phyloP scores from a whole-genome alignment of 768 basidiomycete genomes.

The Kwoniella pini region DNA sequence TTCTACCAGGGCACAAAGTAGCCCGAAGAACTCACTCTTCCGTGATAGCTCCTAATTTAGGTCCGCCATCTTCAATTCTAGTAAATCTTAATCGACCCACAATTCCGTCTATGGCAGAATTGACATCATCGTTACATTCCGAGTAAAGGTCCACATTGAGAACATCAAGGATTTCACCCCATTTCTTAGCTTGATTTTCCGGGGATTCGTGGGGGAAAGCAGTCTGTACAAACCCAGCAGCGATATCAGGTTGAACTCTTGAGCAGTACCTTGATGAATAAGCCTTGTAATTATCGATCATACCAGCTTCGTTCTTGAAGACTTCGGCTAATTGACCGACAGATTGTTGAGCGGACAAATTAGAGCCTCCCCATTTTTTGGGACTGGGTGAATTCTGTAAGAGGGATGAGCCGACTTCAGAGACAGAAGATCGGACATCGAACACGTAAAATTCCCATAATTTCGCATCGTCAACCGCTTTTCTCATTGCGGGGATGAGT shows the following conservation, averaged over 20 bases:
- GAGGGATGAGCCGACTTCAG: constrained; percentile 59
- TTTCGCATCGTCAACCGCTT: constrained; percentile 65
- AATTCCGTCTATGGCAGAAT: constrained; percentile 71
- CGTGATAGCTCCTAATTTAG: constrained; percentile 77
- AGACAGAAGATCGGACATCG: constrained; percentile 66
- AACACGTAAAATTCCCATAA: constrained; percentile 96
- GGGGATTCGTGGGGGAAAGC: constrained; percentile 60
- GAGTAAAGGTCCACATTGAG: constrained; percentile 84
- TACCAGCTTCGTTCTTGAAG: constrained; percentile 58
- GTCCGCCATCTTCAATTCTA: constrained; percentile 78
- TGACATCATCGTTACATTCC: constrained; percentile 82
- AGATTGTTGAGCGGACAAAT: constrained; percentile 62
- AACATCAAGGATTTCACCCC: constrained; percentile 77
- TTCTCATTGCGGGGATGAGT: constrained; percentile 66
- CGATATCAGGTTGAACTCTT: constrained; percentile 63
- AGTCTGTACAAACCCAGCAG: constrained; percentile 74
- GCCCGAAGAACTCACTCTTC: constrained; percentile 60
- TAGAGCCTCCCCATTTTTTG: constrained; percentile 66
- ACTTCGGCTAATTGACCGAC: constrained; percentile 69
- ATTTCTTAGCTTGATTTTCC: constrained; percentile 67
- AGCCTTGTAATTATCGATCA: constrained; percentile 64
- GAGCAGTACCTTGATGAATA: constrained; percentile 67
- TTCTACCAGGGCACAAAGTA: too few species aligned
- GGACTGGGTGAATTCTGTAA: constrained; percentile 4
- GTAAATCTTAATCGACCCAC: constrained; percentile 75